These are phyloP conservation scores for Gynandropsis gynandra DNA, from an alignment of 345 rosid species.

Conservation along the genomic window DNA sequence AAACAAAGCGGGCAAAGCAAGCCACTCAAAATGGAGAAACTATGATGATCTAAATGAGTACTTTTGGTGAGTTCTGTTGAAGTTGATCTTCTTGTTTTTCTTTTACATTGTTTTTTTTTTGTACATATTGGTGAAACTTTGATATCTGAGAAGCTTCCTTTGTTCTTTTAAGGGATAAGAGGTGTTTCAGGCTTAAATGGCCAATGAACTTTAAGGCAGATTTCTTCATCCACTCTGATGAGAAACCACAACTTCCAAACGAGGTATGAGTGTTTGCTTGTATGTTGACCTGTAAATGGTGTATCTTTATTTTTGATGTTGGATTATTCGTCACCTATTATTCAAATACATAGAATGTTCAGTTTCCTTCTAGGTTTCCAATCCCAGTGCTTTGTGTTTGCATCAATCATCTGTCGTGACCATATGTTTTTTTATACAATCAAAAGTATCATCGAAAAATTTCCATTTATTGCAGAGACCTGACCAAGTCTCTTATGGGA, in stretches of 20 bases:
- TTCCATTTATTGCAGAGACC: slow-evolving; percentile 41
- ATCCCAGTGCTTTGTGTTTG: neutral
- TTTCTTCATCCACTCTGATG: slow-evolving; percentile 63
- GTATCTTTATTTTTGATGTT: neutral
- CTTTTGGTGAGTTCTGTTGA: slow-evolving; percentile 63
- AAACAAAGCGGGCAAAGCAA: slow-evolving; percentile 76
- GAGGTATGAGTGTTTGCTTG: slow-evolving; percentile 30
- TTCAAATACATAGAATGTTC: neutral
- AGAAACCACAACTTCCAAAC: slow-evolving; percentile 21
- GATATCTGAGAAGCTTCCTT: slow-evolving; percentile 18
- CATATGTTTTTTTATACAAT: slow-evolving; percentile 12
- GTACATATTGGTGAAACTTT: slow-evolving; percentile 7
- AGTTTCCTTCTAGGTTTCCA: neutral
- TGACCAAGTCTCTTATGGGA: slow-evolving; percentile 38
- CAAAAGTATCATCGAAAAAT: neutral
- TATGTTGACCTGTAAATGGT: too few relatives aligned
- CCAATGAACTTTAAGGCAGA: slow-evolving; percentile 58
- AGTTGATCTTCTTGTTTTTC: too few relatives aligned
- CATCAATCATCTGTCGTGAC: neutral
- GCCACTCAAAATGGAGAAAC: slow-evolving; percentile 98
- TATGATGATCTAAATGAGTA: slow-evolving; percentile 97
- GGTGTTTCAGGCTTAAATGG: slow-evolving; percentile 65
- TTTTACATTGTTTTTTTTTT: too few relatives aligned
- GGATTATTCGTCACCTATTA: slow-evolving; percentile 1
- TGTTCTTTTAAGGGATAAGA: slow-evolving; percentile 74